Evolutionary conservation across 768 basidiomycete genomes (phyloP), one percentile per base, ranked within the genome.

Genomic region (Rubroboletus satanas): DNA sequence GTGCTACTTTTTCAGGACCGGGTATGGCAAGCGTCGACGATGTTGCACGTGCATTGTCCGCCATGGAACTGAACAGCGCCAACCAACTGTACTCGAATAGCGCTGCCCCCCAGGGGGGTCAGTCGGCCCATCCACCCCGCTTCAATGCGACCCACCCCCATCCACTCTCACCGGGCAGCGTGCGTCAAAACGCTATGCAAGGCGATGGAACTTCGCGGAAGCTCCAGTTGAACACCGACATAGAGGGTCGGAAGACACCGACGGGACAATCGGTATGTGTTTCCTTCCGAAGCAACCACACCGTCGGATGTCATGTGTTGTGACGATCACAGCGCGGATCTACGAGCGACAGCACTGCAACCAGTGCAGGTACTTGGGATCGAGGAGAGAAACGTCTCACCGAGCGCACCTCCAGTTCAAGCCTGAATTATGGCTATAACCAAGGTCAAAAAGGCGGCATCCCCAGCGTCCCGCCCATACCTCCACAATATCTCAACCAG

Each of bases 401-500:
- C 26, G 75, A 75, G 32, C 82, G 85, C 42, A 68, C 79, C 14
- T 89, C 88, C 38, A 90, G 86, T 68, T 78, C 87, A 15, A 92
- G 83, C 66, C 63, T 90, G 49, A 81, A 85, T 55, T 83, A 85
- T 55, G 75, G 77, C 2, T 86, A 86, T 60, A 81, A 69, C 46
- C 70, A 67, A 28, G 52, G 55, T 29, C 71, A 72, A 55, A 73
- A 77, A 41, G 64, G 65, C 47, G 63, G 65, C 29, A 72, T 88
- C 29, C 87, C 88, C 7, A 85, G 72, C 45, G 86, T 90, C 7
- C 89, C 90, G 2, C 74, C 83, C 33, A 85, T 91, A 55, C 90
- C 90, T 23, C 67, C 77, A 29, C 88, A 91, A 66, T 90, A 84
- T 64, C 73, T 90, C 23, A 85, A 83, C 57, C 83, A 85, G 57